Evolutionary conservation across 2,329 filamentous ascomycete genomes (phyloP), one percentile per base, ranked within the genome.

Genomic region (Helotiales sp.): DNA sequence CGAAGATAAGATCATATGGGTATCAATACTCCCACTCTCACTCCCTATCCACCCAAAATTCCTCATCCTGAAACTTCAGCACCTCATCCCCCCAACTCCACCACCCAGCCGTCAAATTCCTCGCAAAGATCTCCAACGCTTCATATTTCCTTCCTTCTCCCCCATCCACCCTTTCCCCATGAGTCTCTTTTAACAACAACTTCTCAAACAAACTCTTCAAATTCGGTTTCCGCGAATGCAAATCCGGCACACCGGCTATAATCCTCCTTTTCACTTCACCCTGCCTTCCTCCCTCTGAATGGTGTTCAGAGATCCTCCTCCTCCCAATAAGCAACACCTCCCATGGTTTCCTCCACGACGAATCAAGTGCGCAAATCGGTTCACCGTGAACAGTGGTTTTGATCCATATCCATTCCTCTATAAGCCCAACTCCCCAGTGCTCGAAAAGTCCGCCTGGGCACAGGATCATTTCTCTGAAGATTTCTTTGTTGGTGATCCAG

Each of bases 141-240:
- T 76, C 75, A 71, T 87, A 89, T 2, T 81, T 77, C 74, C 55
- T 40, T 75, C 69, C 1, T 81, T n/a, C 20, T 30, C n/a, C 6
- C 8, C 17, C 13, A 92, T 73, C 30, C 15, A 30, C 28, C 22
- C 50, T 15, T 2, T 28, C n/a, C n/a, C 50, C 22, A 22, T 6
- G n/a, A 11, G 6, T 11, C n/a, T 55, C 32, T 30, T 49, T 20
- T 6, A 40, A 15, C 15, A 57, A 34, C n/a, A 88, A 73, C 3
- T 82, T 79, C 63, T 85, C 83, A 58, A 93, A 85, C 24, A 92
- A 71, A 2, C 78, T 74, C 67, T 89, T 87, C 64, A 95, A 75
- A 73, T 89, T 92, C 3, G 92, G 92, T 76, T 96, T 96, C 57
- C 92, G 82, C 0, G 92, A 94, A 78, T 96, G 92, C 3, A 92